These are phyloP conservation scores for Cutaneotrichosporon curvatum DNA, from an alignment of 1,284 basidiomycete species.

Conservation along the genomic window DNA sequence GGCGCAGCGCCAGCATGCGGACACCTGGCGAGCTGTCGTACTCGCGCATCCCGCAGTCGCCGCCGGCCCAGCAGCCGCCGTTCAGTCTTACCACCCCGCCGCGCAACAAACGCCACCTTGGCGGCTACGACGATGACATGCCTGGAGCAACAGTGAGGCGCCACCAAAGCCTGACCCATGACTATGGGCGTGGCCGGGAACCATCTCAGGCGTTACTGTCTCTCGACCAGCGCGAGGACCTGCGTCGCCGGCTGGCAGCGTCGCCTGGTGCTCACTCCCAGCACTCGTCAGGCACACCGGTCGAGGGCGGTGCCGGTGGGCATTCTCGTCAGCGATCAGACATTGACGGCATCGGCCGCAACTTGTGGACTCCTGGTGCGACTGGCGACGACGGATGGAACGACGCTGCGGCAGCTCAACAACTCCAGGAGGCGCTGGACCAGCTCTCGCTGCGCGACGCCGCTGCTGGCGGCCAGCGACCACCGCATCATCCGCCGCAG, in stretches of 20 bases:
- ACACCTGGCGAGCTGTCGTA: conserved; percentile 29
- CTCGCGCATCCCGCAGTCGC: conserved; percentile 8
- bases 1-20: conserved; percentile 36
- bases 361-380: conserved; percentile 32
- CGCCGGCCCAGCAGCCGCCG: conserved; percentile 20
- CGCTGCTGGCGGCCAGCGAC: not conserved
- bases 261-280: conserved; percentile 9
- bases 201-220: conserved; percentile 35
- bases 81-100: conserved; percentile 38
- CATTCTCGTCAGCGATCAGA: conserved; percentile 16
- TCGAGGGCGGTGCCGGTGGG: not conserved
- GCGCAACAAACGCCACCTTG: conserved; percentile 31
- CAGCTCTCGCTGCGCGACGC: conserved; percentile 19
- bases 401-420: conserved; percentile 20
- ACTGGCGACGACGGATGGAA: conserved; percentile 33
- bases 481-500: not conserved
- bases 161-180: conserved; percentile 40
- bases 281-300: conserved; percentile 3
- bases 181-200: conserved; percentile 39
- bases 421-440: conserved; percentile 41
- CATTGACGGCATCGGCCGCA: conserved; percentile 33
- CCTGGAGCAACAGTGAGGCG: conserved; percentile 34
- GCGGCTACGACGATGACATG: conserved; percentile 22
- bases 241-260: conserved; percentile 18
- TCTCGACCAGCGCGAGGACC: conserved; percentile 35